Conservation (phyloP, 148 eudicot genomes). For the Heliosperma pusillum region DNA sequence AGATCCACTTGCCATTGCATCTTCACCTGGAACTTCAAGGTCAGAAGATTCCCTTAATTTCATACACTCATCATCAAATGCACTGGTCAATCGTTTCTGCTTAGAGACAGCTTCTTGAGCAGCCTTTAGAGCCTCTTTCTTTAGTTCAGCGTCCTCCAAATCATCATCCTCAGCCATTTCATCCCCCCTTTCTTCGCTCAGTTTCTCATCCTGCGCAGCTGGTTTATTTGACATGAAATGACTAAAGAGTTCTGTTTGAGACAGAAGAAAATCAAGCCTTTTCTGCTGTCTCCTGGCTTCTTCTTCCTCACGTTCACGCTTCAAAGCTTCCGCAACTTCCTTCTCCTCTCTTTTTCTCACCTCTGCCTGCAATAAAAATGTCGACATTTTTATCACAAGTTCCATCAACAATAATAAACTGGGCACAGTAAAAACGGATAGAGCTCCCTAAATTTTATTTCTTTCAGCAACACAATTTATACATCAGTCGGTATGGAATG, state of each 20-base stretch:
- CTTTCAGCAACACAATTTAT: not conserved
- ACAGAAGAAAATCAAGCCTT: slow-evolving; percentile 89
- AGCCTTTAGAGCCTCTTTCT: slow-evolving; percentile 84
- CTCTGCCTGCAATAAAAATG: slow-evolving; percentile 61
- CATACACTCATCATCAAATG: slow-evolving; percentile 82
- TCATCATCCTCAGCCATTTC: slow-evolving; percentile 64
- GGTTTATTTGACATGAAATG: slow-evolving; percentile 98
- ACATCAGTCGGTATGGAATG: not conserved
- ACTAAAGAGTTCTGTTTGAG: slow-evolving; percentile 96
- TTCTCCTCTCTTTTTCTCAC: slow-evolving; percentile 84
- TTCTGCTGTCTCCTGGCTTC: slow-evolving; percentile 94
- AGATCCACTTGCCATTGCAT: slow-evolving; percentile 61
- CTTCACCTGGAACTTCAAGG: slow-evolving; percentile 45
- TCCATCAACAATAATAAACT: not conserved
- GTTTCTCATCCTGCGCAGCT: slow-evolving; percentile 41
- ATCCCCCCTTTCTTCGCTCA: slow-evolving; percentile 47
- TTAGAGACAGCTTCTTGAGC: slow-evolving; percentile 98
- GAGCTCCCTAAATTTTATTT: not conserved
- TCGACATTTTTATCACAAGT: not conserved
- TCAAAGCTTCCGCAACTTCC: slow-evolving; percentile 96
- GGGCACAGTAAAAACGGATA: not conserved
- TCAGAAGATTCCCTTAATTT: slow-evolving; percentile 63
- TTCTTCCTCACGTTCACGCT: slow-evolving; percentile 92
- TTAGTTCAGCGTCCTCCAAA: slow-evolving; percentile 75
- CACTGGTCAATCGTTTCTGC: slow-evolving; percentile 80